A percentile compares a stretch with the other conserved stretches of the same genome.
Conservation (phyloP, 352 stramenopile species). For the Phytophthora megakarya region DNA sequence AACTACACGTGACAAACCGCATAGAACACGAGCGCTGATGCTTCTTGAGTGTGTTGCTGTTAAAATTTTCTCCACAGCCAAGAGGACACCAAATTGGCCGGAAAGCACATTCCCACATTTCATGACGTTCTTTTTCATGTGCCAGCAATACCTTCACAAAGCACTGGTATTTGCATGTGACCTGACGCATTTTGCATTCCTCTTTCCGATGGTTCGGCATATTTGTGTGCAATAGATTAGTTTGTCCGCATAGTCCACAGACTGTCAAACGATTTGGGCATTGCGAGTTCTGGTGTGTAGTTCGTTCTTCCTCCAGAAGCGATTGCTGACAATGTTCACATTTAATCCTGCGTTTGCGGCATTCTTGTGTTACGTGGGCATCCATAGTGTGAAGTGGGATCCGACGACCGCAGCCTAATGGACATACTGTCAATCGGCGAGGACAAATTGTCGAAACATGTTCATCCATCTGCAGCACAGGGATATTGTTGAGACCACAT, state of each 20-base stretch:
- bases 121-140: slow-evolving; percentile 60
- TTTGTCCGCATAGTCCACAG: slow-evolving; percentile 61
- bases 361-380: slow-evolving; percentile 42
- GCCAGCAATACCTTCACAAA: slow-evolving; percentile 56
- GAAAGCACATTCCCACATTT: slow-evolving; percentile 62
- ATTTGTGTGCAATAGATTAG: slow-evolving; percentile 35
- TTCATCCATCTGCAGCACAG: slow-evolving; percentile 42
- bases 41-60: slow-evolving; percentile 51
- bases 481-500: slow-evolving; percentile 44
- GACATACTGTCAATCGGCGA: slow-evolving; percentile 44
- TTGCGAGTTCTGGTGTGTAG: slow-evolving; percentile 33
- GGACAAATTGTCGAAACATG: slow-evolving; percentile 44
- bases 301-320: slow-evolving; percentile 46
- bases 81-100: slow-evolving; percentile 72
- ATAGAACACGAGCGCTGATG: slow-evolving; percentile 69
- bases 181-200: slow-evolving; percentile 64
- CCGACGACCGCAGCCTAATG: slow-evolving; percentile 52
- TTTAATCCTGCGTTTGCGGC: slow-evolving; percentile 44
- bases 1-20: slow-evolving; percentile 57
- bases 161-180: slow-evolving; percentile 56
- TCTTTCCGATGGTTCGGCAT: slow-evolving; percentile 50
- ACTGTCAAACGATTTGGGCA: slow-evolving; percentile 53
- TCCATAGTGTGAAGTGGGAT: slow-evolving; percentile 57
- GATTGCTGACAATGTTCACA: slow-evolving; percentile 43
- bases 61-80: slow-evolving; percentile 56